These are phyloP conservation scores for Colletotrichum scovillei DNA, from an alignment of 2,329 filamentous ascomycete species.

Conservation along the genomic window DNA sequence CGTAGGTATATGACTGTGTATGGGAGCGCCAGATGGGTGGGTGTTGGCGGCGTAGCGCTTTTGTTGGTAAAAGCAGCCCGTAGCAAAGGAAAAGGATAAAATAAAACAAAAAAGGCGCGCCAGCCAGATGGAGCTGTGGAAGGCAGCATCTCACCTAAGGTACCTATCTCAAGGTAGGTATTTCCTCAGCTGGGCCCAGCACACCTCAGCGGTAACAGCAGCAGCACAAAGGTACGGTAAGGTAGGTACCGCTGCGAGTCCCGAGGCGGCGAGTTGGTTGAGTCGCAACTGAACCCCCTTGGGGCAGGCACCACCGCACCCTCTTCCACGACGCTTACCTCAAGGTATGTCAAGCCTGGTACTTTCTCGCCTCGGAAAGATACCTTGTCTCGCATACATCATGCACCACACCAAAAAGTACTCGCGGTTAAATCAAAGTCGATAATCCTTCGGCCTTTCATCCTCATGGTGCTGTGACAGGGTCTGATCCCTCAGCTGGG, in stretches of 20 bases:
- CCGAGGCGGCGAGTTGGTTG: too few species aligned
- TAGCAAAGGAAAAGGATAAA: not conserved
- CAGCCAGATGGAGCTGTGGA: slow-evolving; percentile 9
- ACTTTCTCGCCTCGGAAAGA: not conserved
- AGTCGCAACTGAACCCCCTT: too few species aligned
- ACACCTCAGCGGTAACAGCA: not conserved
- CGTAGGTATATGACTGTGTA: too few species aligned
- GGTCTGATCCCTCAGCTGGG: slow-evolving; percentile 28
- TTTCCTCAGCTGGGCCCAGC: not conserved
- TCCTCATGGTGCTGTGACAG: slow-evolving; percentile 18
- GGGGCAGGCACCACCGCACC: too few species aligned
- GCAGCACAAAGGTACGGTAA: not conserved
- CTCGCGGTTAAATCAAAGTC: not conserved
- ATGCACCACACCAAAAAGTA: not conserved
- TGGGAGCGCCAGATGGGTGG: not conserved
- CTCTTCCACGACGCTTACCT: too few species aligned
- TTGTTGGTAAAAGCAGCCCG: not conserved
- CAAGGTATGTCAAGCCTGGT: not conserved
- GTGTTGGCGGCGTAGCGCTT: not conserved
- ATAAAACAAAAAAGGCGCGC: slow-evolving; percentile 11
- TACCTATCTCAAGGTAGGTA: too few species aligned
- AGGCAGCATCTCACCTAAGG: too few species aligned
- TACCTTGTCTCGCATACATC: not conserved
- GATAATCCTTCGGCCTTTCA: not conserved
- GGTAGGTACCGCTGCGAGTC: not conserved